Evolutionary conservation across 2,329 filamentous ascomycete genomes (phyloP).

Genomic region (Dactylellina haptotyla): DNA sequence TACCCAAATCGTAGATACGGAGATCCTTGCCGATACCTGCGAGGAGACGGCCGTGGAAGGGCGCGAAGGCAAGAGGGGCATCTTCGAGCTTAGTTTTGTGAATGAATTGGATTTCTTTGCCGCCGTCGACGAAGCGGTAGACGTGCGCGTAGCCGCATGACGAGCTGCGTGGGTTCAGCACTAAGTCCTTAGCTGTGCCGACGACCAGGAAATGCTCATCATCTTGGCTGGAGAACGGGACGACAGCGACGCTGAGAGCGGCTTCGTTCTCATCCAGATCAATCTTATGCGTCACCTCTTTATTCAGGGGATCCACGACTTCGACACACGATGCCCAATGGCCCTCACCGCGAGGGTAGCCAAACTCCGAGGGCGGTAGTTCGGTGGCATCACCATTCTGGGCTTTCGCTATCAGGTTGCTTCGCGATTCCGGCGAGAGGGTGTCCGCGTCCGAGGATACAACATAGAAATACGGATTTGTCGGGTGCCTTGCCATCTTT

Average conservation of each 20-base stretch:
- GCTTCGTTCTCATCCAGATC: slow-evolving; percentile 91
- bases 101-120: slow-evolving; percentile 89
- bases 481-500: slow-evolving; percentile 85
- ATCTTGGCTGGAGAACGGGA: slow-evolving; percentile 87
- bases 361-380: slow-evolving; percentile 83
- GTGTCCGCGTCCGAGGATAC: slow-evolving; percentile 95
- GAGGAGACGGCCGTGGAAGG: slow-evolving; percentile 88
- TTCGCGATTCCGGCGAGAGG: slow-evolving; percentile 78
- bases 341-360: slow-evolving; percentile 81
- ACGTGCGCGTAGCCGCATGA: slow-evolving; percentile 87
- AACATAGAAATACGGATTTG: slow-evolving; percentile 89
- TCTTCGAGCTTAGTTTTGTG: slow-evolving; percentile 95
- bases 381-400: slow-evolving; percentile 77
- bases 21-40: slow-evolving; percentile 86
- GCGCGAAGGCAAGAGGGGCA: slow-evolving; percentile 86
- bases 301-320: slow-evolving; percentile 84
- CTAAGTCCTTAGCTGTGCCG: slow-evolving; percentile 90
- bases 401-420: slow-evolving; percentile 78
- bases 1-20: slow-evolving; percentile 89
- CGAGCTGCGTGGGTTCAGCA: slow-evolving; percentile 78
- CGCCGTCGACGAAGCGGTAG: slow-evolving; percentile 86
- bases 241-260: slow-evolving; percentile 83
- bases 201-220: slow-evolving; percentile 92
- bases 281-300: slow-evolving; percentile 78
- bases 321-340: slow-evolving; percentile 98